Conservation (phyloP, 495 filamentous ascomycete genomes). For the Annulohypoxylon maeteangense region DNA sequence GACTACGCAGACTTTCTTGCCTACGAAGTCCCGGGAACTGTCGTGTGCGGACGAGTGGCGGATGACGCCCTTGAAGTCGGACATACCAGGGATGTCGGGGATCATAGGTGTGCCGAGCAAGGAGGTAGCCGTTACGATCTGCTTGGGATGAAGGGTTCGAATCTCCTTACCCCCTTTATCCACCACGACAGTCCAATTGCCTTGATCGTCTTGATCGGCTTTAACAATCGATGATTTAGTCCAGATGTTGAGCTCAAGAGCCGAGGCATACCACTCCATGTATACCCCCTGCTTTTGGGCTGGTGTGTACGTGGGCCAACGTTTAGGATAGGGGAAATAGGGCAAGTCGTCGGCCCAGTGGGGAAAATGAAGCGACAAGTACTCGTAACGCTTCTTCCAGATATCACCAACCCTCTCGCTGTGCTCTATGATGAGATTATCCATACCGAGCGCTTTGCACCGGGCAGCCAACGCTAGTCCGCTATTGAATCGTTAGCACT, state of each 20-base stretch:
- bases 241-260: not conserved
- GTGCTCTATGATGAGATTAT: not conserved
- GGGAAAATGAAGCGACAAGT: not conserved
- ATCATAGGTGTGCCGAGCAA: not conserved
- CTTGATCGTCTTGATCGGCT: not conserved
- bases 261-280: not conserved
- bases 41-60: not conserved
- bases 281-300: not conserved
- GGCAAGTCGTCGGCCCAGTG: not conserved
- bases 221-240: not conserved
- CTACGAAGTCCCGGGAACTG: not conserved
- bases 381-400: not conserved
- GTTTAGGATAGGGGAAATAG: not conserved
- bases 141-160: not conserved
- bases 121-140: not conserved
- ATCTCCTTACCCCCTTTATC: not conserved
- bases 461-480: not conserved
- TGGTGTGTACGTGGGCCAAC: not conserved
- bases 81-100: not conserved
- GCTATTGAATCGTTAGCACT: not conserved
- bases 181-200: not conserved
- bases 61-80: not conserved
- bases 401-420: not conserved
- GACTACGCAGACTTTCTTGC: not conserved
- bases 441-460: not conserved